These are phyloP conservation scores for Chrysanthemum seticuspe DNA, from an alignment of 129 eudicot genomes.

Conservation along the genomic window DNA sequence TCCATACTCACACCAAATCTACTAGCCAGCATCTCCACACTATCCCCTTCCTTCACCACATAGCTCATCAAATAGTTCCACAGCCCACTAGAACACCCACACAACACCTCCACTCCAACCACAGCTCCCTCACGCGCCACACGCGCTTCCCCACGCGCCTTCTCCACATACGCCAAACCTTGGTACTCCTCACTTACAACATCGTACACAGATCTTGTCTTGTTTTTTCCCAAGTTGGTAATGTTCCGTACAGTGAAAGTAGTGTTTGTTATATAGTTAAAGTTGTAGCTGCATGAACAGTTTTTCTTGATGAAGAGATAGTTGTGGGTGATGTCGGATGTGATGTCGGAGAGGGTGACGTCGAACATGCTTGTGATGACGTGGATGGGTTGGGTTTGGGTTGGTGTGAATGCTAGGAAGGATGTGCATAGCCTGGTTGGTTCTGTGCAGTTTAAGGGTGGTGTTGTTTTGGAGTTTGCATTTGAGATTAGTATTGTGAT, in stretches of 20 bases:
- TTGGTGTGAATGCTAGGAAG: slow-evolving; percentile 70
- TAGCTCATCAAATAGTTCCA: slow-evolving; percentile 97
- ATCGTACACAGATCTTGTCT: slow-evolving; percentile 65
- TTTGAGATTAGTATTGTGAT: neutral
- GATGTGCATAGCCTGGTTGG: slow-evolving; percentile 73
- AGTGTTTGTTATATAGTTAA: slow-evolving; percentile 59
- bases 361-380: slow-evolving; percentile 91
- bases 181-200: slow-evolving; percentile 61
- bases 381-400: slow-evolving; percentile 52
- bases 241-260: slow-evolving; percentile 65
- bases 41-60: slow-evolving; percentile 89
- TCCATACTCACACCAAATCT: slow-evolving; percentile 99
- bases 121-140: slow-evolving; percentile 76
- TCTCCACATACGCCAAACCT: slow-evolving; percentile 66
- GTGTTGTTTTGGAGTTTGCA: slow-evolving; percentile 15
- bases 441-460: slow-evolving; percentile 82
- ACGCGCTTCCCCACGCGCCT: slow-evolving; percentile 36
- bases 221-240: neutral
- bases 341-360: slow-evolving; percentile 60
- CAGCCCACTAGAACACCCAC: slow-evolving; percentile 94
- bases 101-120: slow-evolving; percentile 64
- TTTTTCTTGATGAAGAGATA: slow-evolving; percentile 64
- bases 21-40: slow-evolving; percentile 70
- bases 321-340: slow-evolving; percentile 56
- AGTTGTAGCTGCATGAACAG: slow-evolving; percentile 65